These are phyloP conservation scores for Infundibulicybe gibba DNA, from an alignment of 768 basidiomycete species.

Conservation along the genomic window DNA sequence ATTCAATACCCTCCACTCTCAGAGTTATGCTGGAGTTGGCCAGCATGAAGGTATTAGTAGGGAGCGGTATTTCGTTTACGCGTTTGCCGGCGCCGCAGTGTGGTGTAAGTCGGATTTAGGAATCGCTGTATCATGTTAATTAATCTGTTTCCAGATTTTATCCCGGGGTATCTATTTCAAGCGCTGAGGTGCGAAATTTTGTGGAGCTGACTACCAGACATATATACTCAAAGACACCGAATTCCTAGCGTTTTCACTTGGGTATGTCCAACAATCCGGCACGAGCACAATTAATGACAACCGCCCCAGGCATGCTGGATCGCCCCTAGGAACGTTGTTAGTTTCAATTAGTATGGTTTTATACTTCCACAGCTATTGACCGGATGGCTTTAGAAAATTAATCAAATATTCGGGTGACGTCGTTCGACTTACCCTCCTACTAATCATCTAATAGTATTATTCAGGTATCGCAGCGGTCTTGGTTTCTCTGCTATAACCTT, in stretches of 20 bases:
- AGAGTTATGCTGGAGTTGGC: conserved; percentile 53
- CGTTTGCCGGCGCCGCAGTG: conserved; percentile 40
- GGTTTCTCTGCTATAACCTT: conserved; percentile 53
- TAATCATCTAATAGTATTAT: not conserved
- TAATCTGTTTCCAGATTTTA: conserved; percentile 33
- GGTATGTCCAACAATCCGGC: conserved; percentile 23
- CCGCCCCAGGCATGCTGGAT: conserved; percentile 57
- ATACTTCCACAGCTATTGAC: not conserved
- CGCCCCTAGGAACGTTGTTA: conserved; percentile 50
- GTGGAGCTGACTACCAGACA: not conserved
- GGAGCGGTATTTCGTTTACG: conserved; percentile 56
- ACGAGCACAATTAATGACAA: conserved; percentile 13
- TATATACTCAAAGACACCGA: not conserved
- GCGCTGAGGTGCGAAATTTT: conserved; percentile 40
- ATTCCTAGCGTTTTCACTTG: conserved; percentile 41
- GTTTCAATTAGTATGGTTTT: conserved; percentile 14
- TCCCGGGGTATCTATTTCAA: conserved; percentile 63
- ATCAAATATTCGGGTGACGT: conserved; percentile 52
- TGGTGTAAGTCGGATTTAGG: conserved; percentile 36
- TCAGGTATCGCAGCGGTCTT: conserved; percentile 43
- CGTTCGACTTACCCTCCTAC: not conserved
- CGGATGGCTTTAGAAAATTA: conserved; percentile 37
- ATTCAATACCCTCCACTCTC: conserved; percentile 72
- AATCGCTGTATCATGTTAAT: not conserved
- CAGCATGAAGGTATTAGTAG: conserved; percentile 49